Percentiles rank a stretch among this genome's conserved stretches.
Conservation (phyloP, 306 rosid species). For the Malus orientalis region DNA sequence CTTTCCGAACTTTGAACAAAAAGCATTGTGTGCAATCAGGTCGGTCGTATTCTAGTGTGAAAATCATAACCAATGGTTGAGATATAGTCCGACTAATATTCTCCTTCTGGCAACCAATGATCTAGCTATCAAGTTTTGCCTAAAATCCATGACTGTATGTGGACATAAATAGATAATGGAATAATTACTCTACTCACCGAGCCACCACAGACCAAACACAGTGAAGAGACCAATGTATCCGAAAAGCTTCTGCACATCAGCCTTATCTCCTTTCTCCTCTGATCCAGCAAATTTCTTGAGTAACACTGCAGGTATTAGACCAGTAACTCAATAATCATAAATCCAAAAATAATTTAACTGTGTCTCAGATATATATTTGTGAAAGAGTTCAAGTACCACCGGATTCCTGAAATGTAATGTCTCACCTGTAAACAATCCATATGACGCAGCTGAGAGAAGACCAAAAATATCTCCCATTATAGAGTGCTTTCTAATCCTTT, state of each 20-base stretch:
- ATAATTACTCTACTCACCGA: conserved; percentile 34
- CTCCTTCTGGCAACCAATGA: background rate
- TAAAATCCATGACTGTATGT: background rate
- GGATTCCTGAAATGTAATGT: background rate
- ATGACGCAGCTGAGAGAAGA: conserved; percentile 56
- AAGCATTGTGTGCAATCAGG: background rate
- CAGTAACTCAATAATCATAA: conserved; percentile 3
- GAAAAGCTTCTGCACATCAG: conserved; percentile 65
- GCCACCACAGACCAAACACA: conserved; percentile 77
- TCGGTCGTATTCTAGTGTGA: background rate
- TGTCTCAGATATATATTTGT: background rate
- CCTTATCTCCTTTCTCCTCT: conserved; percentile 53
- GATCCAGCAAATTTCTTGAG: conserved; percentile 67
- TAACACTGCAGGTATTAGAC: conserved; percentile 38
- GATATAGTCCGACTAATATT: background rate
- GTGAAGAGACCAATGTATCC: conserved; percentile 69
- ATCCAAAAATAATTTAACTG: background rate
- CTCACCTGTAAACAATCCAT: conserved; percentile 64
- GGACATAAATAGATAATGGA: background rate
- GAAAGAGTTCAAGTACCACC: background rate
- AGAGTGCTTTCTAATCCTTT: conserved; percentile 45
- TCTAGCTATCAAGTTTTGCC: background rate
- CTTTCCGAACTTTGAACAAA: background rate
- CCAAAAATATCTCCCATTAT: conserved; percentile 47
- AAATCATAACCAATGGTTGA: background rate